Evolutionary conservation across 2,329 filamentous ascomycete genomes (phyloP).

Genomic region (Ophiostoma angusticollis): DNA sequence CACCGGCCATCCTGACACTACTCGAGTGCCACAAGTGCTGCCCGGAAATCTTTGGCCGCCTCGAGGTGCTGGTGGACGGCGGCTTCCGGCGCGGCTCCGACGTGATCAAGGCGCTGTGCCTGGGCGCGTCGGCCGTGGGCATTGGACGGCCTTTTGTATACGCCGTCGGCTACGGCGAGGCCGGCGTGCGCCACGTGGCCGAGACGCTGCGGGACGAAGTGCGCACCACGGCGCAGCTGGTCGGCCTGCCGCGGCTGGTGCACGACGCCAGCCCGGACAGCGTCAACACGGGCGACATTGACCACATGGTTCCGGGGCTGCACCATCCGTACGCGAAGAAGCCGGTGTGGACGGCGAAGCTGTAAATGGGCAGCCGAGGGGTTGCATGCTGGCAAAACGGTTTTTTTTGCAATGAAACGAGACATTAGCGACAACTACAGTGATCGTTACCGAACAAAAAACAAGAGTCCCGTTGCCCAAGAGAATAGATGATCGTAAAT

Average conservation of each 20-base stretch:
- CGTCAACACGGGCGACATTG: constrained; percentile 17
- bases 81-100: constrained; percentile 30
- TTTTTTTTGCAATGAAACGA: too few species aligned
- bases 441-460: too few species aligned
- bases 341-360: constrained; percentile 6
- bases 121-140: constrained; percentile 30
- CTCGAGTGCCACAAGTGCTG: constrained; percentile 27
- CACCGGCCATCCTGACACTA: constrained; percentile 25
- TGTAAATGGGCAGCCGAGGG: too few species aligned
- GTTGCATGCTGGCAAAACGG: too few species aligned
- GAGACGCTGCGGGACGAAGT: constrained; percentile 26
- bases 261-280: constrained; percentile 13
- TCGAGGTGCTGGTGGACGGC: constrained; percentile 28
- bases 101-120: constrained; percentile 29
- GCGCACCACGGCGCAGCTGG: constrained; percentile 25
- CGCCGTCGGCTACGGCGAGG: constrained; percentile 24
- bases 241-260: constrained; percentile 15
- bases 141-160: constrained; percentile 37
- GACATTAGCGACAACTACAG: too few species aligned
- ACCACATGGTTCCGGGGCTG: constrained; percentile 11
- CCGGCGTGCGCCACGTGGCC: constrained; percentile 31
- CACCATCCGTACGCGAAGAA: constrained; percentile 12
- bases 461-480: too few species aligned
- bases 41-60: constrained; percentile 27
- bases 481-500: too few species aligned